Evolutionary conservation across 2,329 filamentous ascomycete species (phyloP).

Genomic region (Xenoacremonium recifei): DNA sequence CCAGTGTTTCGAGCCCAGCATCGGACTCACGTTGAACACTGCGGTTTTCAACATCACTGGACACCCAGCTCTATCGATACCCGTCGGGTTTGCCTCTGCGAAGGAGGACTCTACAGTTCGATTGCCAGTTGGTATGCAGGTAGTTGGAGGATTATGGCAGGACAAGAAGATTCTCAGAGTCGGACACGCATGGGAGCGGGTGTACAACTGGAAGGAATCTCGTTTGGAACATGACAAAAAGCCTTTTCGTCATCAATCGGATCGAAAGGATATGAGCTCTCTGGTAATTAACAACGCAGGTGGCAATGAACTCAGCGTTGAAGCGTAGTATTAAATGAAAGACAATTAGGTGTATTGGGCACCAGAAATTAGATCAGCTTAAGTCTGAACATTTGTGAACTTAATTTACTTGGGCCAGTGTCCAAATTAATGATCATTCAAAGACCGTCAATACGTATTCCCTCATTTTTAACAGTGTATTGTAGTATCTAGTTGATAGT

Average conservation of each 20-base stretch:
- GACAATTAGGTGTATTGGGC: no score
- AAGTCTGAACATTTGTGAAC: no score
- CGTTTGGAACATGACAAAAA: no score
- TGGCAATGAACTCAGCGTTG: no score
- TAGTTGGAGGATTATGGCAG: conserved; percentile 52
- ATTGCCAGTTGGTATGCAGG: conserved; percentile 54
- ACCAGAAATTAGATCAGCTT: no score
- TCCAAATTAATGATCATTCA: no score
- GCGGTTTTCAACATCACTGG: conserved; percentile 57
- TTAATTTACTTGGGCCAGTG: no score
- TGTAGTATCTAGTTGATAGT: conserved; percentile 41
- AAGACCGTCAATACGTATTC: conserved; percentile 1
- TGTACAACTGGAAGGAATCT: conserved; percentile 38
- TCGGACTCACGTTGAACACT: conserved; percentile 56
- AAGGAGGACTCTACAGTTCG: conserved; percentile 34
- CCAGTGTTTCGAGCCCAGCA: conserved; percentile 47
- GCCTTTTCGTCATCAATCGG: no score
- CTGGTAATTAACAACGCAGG: no score
- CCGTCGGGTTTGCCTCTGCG: conserved; percentile 45
- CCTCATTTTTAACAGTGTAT: not conserved
- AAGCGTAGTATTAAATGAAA: no score
- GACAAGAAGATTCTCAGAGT: conserved; percentile 44
- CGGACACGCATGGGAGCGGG: conserved; percentile 46
- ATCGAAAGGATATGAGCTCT: no score
- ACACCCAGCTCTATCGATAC: conserved; percentile 53